phyloP scores from a whole-genome alignment of 2,329 filamentous ascomycete genomes.

The Didymella pinodella region DNA sequence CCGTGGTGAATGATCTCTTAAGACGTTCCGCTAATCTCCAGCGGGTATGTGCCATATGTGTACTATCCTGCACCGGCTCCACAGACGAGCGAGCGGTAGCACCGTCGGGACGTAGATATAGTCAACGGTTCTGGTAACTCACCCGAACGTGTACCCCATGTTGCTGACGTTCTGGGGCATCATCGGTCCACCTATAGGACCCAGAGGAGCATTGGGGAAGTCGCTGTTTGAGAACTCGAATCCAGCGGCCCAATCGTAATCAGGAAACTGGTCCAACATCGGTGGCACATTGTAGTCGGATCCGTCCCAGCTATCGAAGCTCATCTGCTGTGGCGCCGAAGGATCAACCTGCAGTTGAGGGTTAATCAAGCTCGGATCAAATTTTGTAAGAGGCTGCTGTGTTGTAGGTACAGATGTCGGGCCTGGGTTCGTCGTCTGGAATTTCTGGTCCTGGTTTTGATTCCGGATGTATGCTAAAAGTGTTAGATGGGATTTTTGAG shows the following conservation, averaged over 20 bases:
- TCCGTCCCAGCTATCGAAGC: constrained; percentile 39
- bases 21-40: neutral
- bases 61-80: neutral
- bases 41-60: neutral
- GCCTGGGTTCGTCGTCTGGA: constrained; percentile 22
- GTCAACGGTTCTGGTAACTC: neutral
- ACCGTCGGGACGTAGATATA: no score
- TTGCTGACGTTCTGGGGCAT: constrained; percentile 32
- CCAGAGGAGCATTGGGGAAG: constrained; percentile 35
- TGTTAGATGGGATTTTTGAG: constrained; percentile 20
- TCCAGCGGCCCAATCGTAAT: constrained; percentile 50
- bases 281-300: constrained; percentile 42
- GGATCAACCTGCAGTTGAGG: constrained; percentile 33
- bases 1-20: neutral
- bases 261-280: constrained; percentile 48
- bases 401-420: constrained; percentile 7
- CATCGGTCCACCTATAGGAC: constrained; percentile 29
- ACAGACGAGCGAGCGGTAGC: neutral
- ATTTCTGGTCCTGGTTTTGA: constrained; percentile 25
- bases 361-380: constrained; percentile 37
- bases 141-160: constrained; percentile 41
- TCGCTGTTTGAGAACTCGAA: constrained; percentile 46
- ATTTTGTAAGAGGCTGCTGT: constrained; percentile 35
- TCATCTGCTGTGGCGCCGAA: constrained; percentile 26
- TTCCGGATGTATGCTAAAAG: constrained; percentile 26